These are phyloP conservation scores for Dryas drummondii DNA, from an alignment of 306 rosid species.

Conservation along the genomic window DNA sequence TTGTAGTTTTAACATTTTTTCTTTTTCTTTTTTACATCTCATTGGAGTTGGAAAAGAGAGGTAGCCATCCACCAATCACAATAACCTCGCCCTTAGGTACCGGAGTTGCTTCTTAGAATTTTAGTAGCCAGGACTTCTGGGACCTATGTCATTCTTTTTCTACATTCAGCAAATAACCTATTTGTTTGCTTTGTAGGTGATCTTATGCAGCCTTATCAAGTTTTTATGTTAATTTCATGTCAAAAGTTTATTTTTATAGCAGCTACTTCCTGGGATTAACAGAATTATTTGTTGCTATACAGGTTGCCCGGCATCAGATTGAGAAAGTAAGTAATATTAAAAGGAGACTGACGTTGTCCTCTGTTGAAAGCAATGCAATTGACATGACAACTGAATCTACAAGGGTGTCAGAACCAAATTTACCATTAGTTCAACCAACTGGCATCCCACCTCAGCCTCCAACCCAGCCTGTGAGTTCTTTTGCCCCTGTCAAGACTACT, in stretches of 20 bases:
- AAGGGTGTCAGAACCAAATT: conserved; percentile 42
- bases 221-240: no score
- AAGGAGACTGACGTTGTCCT: conserved; percentile 39
- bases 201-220: background rate
- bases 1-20: no score
- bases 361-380: conserved; percentile 8
- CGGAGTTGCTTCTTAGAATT: background rate
- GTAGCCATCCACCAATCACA: background rate
- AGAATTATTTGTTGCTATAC: conserved; percentile 23
- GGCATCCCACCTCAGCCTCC: conserved; percentile 42
- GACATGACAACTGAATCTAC: conserved; percentile 46
- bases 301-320: conserved; percentile 68
- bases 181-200: background rate
- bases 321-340: conserved; percentile 54
- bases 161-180: background rate
- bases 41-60: background rate
- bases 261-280: background rate
- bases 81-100: background rate
- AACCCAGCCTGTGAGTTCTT: conserved; percentile 46
- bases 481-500: conserved; percentile 48
- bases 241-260: background rate
- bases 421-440: conserved; percentile 39
- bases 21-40: no score
- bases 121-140: background rate
- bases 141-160: background rate